These are phyloP conservation scores for Arabis hirsuta DNA, from an alignment of 345 rosid species.

Conservation along the genomic window DNA sequence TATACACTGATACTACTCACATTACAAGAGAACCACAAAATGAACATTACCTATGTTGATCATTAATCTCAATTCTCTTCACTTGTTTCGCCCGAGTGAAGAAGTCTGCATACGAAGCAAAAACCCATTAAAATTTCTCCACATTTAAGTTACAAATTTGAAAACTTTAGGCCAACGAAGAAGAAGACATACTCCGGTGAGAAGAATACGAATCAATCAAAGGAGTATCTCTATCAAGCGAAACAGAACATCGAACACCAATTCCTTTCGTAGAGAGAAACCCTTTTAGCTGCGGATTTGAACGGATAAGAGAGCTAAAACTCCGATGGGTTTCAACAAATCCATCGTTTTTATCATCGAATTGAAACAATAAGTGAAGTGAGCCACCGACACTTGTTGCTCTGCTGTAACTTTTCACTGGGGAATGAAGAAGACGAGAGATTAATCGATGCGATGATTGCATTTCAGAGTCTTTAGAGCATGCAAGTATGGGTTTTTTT, in stretches of 20 bases:
- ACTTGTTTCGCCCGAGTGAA: conserved; percentile 75
- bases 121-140: background rate
- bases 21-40: conserved; percentile 26
- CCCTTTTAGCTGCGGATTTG: conserved; percentile 41
- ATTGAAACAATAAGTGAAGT: conserved; percentile 17
- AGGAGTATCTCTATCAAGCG: conserved; percentile 37
- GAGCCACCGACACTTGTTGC: conserved; percentile 35
- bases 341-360: conserved; percentile 28
- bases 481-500: conserved; percentile 11
- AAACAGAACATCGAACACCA: conserved; percentile 49
- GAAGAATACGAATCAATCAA: conserved; percentile 33
- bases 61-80: conserved; percentile 70
- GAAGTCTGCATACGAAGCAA: conserved; percentile 52
- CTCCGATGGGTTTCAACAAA: conserved; percentile 36
- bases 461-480: conserved; percentile 46
- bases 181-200: conserved; percentile 52
- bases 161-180: background rate
- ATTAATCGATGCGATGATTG: conserved; percentile 54
- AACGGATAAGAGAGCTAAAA: conserved; percentile 33
- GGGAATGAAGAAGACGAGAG: conserved; percentile 57
- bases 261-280: conserved; percentile 33
- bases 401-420: conserved; percentile 39
- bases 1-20: background rate
- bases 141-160: background rate
- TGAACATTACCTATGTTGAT: conserved; percentile 67